Base-by-base conservation (phyloP, 1,139 yeast species). In the Zhuliangozyma blackwelliae region DNA sequence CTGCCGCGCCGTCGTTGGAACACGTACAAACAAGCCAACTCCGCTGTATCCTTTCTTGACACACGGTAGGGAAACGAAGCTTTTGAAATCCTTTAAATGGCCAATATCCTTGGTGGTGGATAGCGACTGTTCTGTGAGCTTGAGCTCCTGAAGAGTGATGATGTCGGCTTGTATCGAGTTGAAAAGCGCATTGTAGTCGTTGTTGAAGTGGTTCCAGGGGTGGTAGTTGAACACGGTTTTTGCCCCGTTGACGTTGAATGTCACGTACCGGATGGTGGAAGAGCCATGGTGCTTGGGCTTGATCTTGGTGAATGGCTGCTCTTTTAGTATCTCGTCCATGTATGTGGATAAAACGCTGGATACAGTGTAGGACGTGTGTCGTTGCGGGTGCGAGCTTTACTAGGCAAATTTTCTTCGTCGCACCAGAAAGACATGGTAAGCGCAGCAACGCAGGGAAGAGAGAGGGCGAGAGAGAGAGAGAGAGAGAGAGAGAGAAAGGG, bases 221-320 rank as follows among this genome's bases (percentile, higher is more conserved):
- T 79, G 76, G 52, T 86, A 88, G 50, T 85, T 82, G 54, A 82
- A 77, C 9, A 90, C 60, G 0, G 96, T 88, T 40, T 87, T 79
- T 38, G 81, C 61, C 0, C 97, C 97, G 50, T 92, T 89, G 32
- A 90, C 85, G 54, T 90, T 90, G 66, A 90, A 90, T 1, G 95
- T 72, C 9, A 84, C 65, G 35, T 78, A 65, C 21, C 92, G 60
- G 3, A 68, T 28, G 7, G 52, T 38, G 16, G 35, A 27, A 20
- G 33, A 23, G 9, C 29, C 27, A 20, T 25, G 25, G 10, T 27
- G 26, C 32, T 47, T 47, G 10, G 32, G 27, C 10, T 32, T 35
- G 25, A 47, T 39, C 29, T 38, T 41, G 25, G 39, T 44, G 19
- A 49, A 37, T 20, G 52, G 50, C 28, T 43, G 47, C 28, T 46